phyloP scores from a whole-genome alignment of 169 alveolate species.

The Theileria sp. region DNA sequence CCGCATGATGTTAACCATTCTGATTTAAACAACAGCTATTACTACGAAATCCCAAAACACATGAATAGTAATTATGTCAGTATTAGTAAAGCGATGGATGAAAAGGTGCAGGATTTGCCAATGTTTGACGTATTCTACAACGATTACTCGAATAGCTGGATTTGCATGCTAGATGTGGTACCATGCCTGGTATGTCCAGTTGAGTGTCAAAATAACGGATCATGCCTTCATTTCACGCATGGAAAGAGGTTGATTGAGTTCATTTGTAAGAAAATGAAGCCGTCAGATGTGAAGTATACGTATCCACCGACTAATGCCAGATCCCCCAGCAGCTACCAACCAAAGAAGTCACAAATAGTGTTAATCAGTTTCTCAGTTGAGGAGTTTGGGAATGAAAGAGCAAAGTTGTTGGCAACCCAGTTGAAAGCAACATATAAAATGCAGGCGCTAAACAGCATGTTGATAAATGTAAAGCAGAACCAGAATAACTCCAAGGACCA shows the following conservation, averaged over 20 bases:
- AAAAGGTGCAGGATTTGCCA: conserved; percentile 24
- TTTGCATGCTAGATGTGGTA: conserved; percentile 45
- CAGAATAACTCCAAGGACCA: neutral
- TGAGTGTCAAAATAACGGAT: conserved; percentile 19
- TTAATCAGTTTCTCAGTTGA: conserved; percentile 33
- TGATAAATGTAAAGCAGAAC: neutral
- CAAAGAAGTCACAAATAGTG: neutral
- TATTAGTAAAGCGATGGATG: neutral
- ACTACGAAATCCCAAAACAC: neutral
- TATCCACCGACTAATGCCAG: conserved; percentile 20
- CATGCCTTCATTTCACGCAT: conserved; percentile 31
- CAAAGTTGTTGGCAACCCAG: conserved; percentile 54
- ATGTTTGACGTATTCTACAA: conserved; percentile 45
- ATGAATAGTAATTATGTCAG: neutral
- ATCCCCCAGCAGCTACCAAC: neutral
- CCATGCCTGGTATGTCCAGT: conserved; percentile 56
- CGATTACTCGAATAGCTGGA: conserved; percentile 55
- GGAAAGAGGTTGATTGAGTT: conserved; percentile 43
- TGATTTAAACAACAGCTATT: neutral
- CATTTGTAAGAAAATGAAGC: conserved; percentile 45
- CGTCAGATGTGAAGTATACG: conserved; percentile 39
- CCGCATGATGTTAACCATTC: neutral
- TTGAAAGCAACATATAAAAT: conserved; percentile 10
- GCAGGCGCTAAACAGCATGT: conserved; percentile 10
- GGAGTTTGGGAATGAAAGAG: conserved; percentile 56